Base-by-base conservation (phyloP, 129 eudicot species). In the Flaveria ramosissima region DNA sequence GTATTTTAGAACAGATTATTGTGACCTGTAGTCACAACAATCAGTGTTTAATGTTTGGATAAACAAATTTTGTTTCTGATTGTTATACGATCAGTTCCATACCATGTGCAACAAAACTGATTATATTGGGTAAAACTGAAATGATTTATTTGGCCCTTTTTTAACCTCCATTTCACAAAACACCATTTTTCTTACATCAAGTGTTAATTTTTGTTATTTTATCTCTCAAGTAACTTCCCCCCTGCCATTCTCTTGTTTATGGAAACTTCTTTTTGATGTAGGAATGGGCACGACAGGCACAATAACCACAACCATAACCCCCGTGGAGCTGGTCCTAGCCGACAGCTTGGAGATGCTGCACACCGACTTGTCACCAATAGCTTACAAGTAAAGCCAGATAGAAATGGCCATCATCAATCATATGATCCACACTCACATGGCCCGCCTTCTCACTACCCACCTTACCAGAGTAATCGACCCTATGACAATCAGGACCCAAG, bases 271-370 rank as follows among this genome's bases (percentile, higher is more conserved):
- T 9, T 43, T 32, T 57, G 9, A 55, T 70, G 41, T 50, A 64
- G 64, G 77, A 64, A 73, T 42, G 66, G 66, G 15, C 67, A 61
- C 27, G 75, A 73, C 84, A 83, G 92, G 83, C 85, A 80, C 20
- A 77, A 77, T 52, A 68, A 77, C 46, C n/a, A 66, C 15, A 65
- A 63, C 52, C 78, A 88, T 30, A 63, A 63, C 12, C 45, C 69
- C 4, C 76, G 76, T 73, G 95, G 92, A 60, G 77, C 84, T 24
- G 73, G 61, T 36, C 80, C 92, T 39, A 92, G 96, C 48, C 82
- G 87, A 45, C 92, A 89, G 30, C 93, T 93, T 70, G 98, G 97
- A 11, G 97, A 91, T 19, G 98, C 98, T 56, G 97, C 98, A 61
- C 98, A 87, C 73, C 82, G 96, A 26, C 88, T 93, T 20, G 93